Base-by-base conservation (phyloP, 2,329 filamentous ascomycete species). In the Phyllosticta citrichinensis region DNA sequence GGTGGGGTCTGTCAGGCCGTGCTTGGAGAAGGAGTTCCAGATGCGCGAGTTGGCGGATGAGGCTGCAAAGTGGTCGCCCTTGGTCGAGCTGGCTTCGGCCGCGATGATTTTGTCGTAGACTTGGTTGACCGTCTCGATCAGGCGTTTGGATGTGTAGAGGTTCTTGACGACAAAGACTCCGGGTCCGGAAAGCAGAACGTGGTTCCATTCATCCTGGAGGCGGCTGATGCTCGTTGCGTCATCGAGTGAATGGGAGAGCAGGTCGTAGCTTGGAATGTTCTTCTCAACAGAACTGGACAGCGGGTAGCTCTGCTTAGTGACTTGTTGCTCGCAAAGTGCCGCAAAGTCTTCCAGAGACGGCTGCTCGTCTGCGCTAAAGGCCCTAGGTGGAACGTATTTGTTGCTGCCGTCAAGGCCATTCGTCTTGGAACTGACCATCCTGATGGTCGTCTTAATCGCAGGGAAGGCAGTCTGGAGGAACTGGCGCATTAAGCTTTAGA, bases 11-110 rank as follows among this genome's bases (percentile, higher is more conserved):
- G 72, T 67, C 2, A 81, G 68, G 20, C 77, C 80, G 66, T 86
- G 84, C 67, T 87, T 87, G 64, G 79, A 79, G 70, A 86, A 83
- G 0, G 83, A 83, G 72, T 87, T 87, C 83, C 83, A 87, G 72
- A 87, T 85, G 10, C 84, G 78, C 59, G 81, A 76, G 67, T 87
- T 87, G 24, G 77, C 76, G 22, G 80, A 80, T 2, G 76, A 74
- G 4, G 76, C 71, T 1, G 83, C 82, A 69, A 87, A 87, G 66
- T 87, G 84, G 68, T 87, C 84, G 22, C 84, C 84, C 57, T 79
- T 78, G 1, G 69, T 63, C 19, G 63, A 56, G 24, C 68, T 69
- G 22, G 67, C 55, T 69, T 84, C 79, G 10, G 67, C 65, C 2
- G 71, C 68, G 68, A 84, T 81, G 63, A 84, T 83, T 2, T 65